Evolutionary conservation across 805 yeast genomes (phyloP).

Genomic region (Nakazawaea sp.): DNA sequence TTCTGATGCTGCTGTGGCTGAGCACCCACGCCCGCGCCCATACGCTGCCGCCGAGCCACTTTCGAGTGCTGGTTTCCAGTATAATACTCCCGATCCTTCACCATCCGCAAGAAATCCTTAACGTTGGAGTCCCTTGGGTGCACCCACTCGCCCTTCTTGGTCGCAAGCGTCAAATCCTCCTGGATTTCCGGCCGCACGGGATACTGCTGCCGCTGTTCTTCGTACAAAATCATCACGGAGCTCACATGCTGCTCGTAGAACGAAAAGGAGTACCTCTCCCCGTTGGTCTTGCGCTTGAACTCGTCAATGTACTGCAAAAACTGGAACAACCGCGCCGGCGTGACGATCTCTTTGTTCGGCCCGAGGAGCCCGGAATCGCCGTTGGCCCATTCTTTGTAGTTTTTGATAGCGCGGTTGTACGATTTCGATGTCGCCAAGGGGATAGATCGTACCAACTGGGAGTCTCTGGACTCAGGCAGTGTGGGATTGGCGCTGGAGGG

Average conservation of each 20-base stretch:
- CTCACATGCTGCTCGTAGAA: conserved; percentile 12
- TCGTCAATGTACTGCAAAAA: conserved; percentile 3
- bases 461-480: too few relatives aligned
- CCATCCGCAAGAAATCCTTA: conserved; percentile 7
- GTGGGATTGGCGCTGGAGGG: too few relatives aligned
- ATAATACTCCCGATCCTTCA: background rate
- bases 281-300: conserved; percentile 4
- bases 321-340: conserved; percentile 6
- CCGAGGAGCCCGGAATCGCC: background rate
- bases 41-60: too few relatives aligned
- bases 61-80: background rate
- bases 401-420: conserved; percentile 4
- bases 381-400: conserved; percentile 3
- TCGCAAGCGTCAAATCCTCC: background rate
- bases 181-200: conserved; percentile 2
- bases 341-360: conserved; percentile 4
- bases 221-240: conserved; percentile 8
- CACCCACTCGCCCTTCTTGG: conserved; percentile 5
- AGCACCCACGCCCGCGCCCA: background rate
- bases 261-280: conserved; percentile 7
- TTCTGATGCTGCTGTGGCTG: background rate
- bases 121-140: conserved; percentile 10
- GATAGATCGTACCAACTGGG: too few relatives aligned
- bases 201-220: conserved; percentile 5
- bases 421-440: conserved; percentile 3